Conservation (phyloP, 2,329 filamentous ascomycete genomes). For the Trichocomaceae sp. region DNA sequence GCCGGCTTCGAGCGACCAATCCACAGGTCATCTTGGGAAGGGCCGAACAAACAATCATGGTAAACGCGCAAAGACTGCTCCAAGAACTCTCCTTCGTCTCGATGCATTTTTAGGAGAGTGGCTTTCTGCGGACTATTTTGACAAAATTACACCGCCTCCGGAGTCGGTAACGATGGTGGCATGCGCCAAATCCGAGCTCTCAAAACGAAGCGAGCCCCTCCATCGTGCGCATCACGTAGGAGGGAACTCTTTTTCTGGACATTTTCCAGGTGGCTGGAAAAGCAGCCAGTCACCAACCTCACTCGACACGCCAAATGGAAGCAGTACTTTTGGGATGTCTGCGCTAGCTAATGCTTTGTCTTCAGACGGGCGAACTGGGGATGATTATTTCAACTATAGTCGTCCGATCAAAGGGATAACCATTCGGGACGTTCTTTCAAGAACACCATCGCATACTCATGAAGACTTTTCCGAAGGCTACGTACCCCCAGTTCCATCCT, state of each 20-base stretch:
- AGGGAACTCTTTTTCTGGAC: slow-evolving; percentile 34
- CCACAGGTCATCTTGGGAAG: background rate
- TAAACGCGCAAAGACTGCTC: slow-evolving; percentile 1
- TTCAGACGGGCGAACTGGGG: slow-evolving; percentile 43
- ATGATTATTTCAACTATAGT: slow-evolving; percentile 18
- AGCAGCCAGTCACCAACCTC: slow-evolving; percentile 28
- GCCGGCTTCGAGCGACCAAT: slow-evolving; percentile 18
- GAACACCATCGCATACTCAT: slow-evolving; percentile 27
- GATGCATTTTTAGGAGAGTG: slow-evolving; percentile 95
- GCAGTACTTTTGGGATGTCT: slow-evolving; percentile 23
- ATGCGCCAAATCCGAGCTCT: slow-evolving; percentile 76
- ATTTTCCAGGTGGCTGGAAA: slow-evolving; percentile 53
- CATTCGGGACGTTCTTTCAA: slow-evolving; percentile 23
- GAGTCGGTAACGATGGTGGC: slow-evolving; percentile 80
- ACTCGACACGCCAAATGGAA: slow-evolving; percentile 17
- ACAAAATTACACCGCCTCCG: slow-evolving; percentile 83
- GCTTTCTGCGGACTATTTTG: slow-evolving; percentile 89
- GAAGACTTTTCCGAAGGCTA: slow-evolving; percentile 48
- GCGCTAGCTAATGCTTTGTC: slow-evolving; percentile 34
- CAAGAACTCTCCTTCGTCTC: slow-evolving; percentile 55
- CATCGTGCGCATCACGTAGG: slow-evolving; percentile 36
- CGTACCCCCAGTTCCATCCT: slow-evolving; percentile 68
- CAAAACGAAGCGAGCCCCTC: slow-evolving; percentile 65
- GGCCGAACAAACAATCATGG: slow-evolving; percentile 1
- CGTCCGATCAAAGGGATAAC: slow-evolving; percentile 6